phyloP scores from a whole-genome alignment of 2,329 filamentous ascomycete genomes.

The Claviceps pazoutovae region DNA sequence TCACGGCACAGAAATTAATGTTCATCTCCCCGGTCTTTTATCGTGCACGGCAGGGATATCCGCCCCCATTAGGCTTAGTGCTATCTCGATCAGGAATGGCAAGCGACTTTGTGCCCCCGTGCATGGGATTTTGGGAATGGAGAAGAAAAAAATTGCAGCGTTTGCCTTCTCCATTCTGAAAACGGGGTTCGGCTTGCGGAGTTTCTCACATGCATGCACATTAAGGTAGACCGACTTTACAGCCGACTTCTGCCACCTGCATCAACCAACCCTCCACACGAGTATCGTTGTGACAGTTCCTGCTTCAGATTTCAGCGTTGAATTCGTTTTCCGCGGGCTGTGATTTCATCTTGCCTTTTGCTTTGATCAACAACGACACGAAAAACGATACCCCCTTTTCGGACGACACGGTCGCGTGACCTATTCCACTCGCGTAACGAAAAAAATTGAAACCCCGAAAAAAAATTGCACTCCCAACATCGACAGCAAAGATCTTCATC shows the following conservation, averaged over 20 bases:
- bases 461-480: neutral
- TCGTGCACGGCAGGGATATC: slow-evolving; percentile 2
- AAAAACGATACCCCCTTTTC: neutral
- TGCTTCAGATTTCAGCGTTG: neutral
- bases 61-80: slow-evolving; percentile 1
- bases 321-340: neutral
- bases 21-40: slow-evolving; percentile 8
- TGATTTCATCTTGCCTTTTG: neutral
- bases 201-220: slow-evolving; percentile 1
- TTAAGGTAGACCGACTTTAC: neutral
- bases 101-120: slow-evolving; percentile 1
- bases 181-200: neutral
- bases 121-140: neutral
- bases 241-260: too few relatives aligned
- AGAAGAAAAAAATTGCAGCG: slow-evolving; percentile 2
- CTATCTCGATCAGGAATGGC: slow-evolving; percentile 3
- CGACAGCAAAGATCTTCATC: too few relatives aligned
- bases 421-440: neutral
- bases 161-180: neutral
- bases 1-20: neutral
- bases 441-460: neutral
- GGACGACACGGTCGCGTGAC: neutral
- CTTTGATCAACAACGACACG: neutral
- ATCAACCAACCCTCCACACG: neutral
- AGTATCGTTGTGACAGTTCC: neutral